Conservation (phyloP, 495 filamentous ascomycete species). For the Chlorociboria aeruginascens region DNA sequence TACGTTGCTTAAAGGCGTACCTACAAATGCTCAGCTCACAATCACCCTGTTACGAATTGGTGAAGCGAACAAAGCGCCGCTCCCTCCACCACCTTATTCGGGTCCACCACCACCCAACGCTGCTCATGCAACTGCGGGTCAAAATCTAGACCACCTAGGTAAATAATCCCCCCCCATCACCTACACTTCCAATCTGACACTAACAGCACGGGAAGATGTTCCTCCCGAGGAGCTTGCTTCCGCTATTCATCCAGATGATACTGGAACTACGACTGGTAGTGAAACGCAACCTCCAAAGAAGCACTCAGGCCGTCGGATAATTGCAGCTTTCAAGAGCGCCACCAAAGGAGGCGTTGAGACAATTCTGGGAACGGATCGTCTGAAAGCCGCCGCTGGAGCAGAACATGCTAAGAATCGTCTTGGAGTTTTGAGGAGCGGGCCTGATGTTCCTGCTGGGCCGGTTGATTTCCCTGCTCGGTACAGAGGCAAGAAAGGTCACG, state of each 20-base stretch:
- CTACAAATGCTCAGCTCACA: conserved; percentile 79
- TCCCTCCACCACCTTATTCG: conserved; percentile 66
- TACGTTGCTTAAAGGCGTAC: conserved; percentile 66
- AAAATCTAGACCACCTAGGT: conserved; percentile 25
- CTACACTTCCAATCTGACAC: background rate
- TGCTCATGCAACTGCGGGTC: conserved; percentile 34
- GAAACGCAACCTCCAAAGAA: conserved; percentile 7
- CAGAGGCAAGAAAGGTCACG: conserved; percentile 58
- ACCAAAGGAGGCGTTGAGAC: conserved; percentile 19
- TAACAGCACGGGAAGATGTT: conserved; percentile 22
- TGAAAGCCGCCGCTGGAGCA: conserved; percentile 36
- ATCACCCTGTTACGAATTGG: conserved; percentile 77
- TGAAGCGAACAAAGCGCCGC: conserved; percentile 68
- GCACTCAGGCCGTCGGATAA: conserved; percentile 8
- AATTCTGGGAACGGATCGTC: conserved; percentile 16
- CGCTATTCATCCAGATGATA: conserved; percentile 31
- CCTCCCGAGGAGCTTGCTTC: conserved; percentile 29
- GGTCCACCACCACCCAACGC: conserved; percentile 37
- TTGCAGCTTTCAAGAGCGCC: conserved; percentile 11
- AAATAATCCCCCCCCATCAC: background rate
- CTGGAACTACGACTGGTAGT: background rate
- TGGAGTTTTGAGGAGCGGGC: conserved; percentile 47
- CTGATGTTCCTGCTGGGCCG: conserved; percentile 42
- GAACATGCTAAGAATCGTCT: conserved; percentile 57
- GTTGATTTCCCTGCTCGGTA: conserved; percentile 64